phyloP scores from a whole-genome alignment of 495 filamentous ascomycete species.

The Daldinia bambusicola region DNA sequence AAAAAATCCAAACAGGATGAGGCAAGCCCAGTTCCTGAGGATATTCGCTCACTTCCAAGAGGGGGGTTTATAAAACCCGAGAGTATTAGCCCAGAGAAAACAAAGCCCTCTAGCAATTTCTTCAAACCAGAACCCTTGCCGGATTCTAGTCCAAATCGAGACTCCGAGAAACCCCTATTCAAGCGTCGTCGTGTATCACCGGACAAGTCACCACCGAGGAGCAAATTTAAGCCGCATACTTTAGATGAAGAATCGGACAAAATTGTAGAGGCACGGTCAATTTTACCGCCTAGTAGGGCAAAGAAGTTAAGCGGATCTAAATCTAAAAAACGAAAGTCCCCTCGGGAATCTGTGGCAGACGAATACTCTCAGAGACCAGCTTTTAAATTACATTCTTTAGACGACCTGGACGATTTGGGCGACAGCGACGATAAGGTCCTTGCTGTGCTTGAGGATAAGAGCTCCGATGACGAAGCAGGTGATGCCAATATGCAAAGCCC shows the following conservation, averaged over 20 bases:
- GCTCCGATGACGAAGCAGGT: slow-evolving; percentile 35
- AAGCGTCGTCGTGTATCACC: not conserved
- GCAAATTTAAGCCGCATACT: slow-evolving; percentile 10
- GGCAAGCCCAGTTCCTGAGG: slow-evolving; percentile 12
- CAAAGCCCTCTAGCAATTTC: slow-evolving; percentile 6
- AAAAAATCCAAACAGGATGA: slow-evolving; percentile 3
- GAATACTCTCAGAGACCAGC: slow-evolving; percentile 35
- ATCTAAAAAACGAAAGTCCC: slow-evolving; percentile 16
- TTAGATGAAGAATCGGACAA: slow-evolving; percentile 16
- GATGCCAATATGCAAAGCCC: slow-evolving; percentile 23
- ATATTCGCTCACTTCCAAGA: slow-evolving; percentile 6
- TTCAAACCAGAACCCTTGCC: slow-evolving; percentile 9
- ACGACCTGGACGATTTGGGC: slow-evolving; percentile 33
- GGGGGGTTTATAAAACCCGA: slow-evolving; percentile 21
- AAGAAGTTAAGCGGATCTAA: slow-evolving; percentile 14
- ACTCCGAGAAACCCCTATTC: slow-evolving; percentile 5
- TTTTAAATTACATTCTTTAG: slow-evolving; percentile 43
- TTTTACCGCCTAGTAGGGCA: not conserved
- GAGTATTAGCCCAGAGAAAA: slow-evolving; percentile 24
- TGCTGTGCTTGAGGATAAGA: slow-evolving; percentile 19
- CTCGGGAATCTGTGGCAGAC: slow-evolving; percentile 17
- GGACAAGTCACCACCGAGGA: slow-evolving; percentile 23
- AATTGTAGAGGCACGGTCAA: not conserved
- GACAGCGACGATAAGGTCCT: slow-evolving; percentile 36
- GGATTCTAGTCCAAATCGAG: slow-evolving; percentile 25